A percentile compares a stretch with the other conserved stretches of the same genome.
phyloP scores from a whole-genome alignment of 108 stramenopile species.

The Discostella pseudostelligera region DNA sequence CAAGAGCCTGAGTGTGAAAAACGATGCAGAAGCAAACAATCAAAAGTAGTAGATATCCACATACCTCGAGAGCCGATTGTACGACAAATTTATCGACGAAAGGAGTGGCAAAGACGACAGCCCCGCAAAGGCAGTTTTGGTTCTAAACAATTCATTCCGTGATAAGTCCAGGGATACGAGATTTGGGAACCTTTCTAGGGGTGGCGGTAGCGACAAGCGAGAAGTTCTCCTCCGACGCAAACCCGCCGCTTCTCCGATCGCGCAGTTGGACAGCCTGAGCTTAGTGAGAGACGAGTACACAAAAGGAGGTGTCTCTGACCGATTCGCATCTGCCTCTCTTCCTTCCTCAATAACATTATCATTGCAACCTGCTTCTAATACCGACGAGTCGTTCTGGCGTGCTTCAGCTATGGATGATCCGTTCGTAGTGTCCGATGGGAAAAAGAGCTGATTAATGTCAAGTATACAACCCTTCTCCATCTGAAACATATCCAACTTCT shows the following conservation, averaged over 20 bases:
- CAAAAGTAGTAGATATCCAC: background rate
- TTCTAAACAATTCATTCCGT: constrained; percentile 63
- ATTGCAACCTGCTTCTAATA: background rate
- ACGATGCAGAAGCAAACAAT: background rate
- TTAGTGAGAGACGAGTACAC: constrained; percentile 51
- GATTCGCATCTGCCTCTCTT: background rate
- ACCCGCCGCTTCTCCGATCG: constrained; percentile 60
- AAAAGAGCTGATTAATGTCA: constrained; percentile 50
- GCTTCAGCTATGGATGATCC: no score
- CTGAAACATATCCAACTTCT: constrained; percentile 59
- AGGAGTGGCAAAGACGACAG: constrained; percentile 49
- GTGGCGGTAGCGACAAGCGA: constrained; percentile 14
- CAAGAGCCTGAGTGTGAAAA: background rate
- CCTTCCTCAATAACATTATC: constrained; percentile 8
- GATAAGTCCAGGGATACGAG: constrained; percentile 63
- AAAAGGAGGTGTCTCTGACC: background rate
- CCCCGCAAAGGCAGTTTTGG: constrained; percentile 57
- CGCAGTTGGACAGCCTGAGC: constrained; percentile 57
- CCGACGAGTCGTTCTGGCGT: background rate
- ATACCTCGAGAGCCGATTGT: constrained; percentile 59
- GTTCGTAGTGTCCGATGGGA: constrained; percentile 25
- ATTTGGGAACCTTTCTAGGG: constrained; percentile 49
- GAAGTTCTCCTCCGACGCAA: constrained; percentile 29
- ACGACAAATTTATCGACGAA: constrained; percentile 60
- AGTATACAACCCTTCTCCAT: constrained; percentile 59